Evolutionary conservation across 108 stramenopile species (phyloP), one percentile per base, ranked within the genome.

Genomic region (Cyclotella sp.): DNA sequence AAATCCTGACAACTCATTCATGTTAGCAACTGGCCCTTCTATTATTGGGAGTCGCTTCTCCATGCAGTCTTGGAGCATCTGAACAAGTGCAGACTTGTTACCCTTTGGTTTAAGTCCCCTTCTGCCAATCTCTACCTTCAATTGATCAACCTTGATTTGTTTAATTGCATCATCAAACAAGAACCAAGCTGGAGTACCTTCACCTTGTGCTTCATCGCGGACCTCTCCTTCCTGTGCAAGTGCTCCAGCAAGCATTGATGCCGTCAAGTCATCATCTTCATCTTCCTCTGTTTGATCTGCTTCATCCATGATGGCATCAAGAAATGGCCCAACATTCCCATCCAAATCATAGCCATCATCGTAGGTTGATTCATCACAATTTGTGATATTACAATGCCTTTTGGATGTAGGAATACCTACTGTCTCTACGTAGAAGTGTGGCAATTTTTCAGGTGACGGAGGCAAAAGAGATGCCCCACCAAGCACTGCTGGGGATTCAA

Each of bases 291-390:
- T 12, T 29, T 65, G 42, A 65, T 46, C 44, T n/a, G 28, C 45
- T 65, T 65, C 34, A 44, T 65, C 10, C 12, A 21, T 18, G 14
- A 75, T 40, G 19, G 46, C 73, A 58, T 75, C 73, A 55, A 67
- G 46, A 28, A 75, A 75, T 22, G 65, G 65, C 15, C 73, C 64
- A 40, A 39, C 16, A 21, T 65, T 46, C 16, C 73, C 73, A 49
- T 75, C 73, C 8, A 47, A 67, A 68, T 75, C 73, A 67, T 75
- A 75, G 16, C 65, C 73, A 14, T 72, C 24, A 15, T 72, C 70
- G 12, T 24, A 72, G 6, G 24, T 24, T 1, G 12, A 13, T 39
- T 61, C 60, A 45, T 59, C 22, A 60, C 22, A 10, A 46, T 60
- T 72, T 27, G 41, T 29, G 57, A 9, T 54, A 34, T 29, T n/a